Evolutionary conservation across 495 filamentous ascomycete species (phyloP), one percentile per base, ranked within the genome.

Genomic region (Lophiostoma macrostomum): DNA sequence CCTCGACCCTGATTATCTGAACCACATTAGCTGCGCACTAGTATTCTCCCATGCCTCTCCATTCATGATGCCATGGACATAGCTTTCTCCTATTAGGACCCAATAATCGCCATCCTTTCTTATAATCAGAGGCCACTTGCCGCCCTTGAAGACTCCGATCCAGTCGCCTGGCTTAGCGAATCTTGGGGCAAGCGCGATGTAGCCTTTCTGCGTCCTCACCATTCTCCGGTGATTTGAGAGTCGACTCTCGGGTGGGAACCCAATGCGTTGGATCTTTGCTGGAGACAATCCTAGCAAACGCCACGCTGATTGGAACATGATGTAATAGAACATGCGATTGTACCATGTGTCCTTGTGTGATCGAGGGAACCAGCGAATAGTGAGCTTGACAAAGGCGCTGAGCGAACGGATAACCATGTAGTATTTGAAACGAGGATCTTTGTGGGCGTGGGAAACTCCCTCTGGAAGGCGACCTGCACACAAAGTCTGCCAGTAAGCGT

Each of bases 401-500:
- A 40, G 32, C 3, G 22, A 39, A 18, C 52, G 30, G 35, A 48
- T 35, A 11, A 47, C 24, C 1, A 31, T 23, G 27, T 39, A 47
- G 34, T 45, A 54, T 24, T 54, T 54, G 41, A 45, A 54, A 4
- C 50, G 38, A 22, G 41, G 34, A 28, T 54, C 50, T 38, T 38
- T 35, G 13, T 24, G 20, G 1, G 40, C 50, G 16, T 39, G 37
- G 3, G 30, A 22, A 11, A 41, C 16, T 7, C 28, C 24, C 1
- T 35, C 27, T 12, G 44, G 44, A 12, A 48, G 8, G n/a, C 31
- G 50, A 1, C 38, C 39, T 13, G 40, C 41, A 38, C 50, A 53
- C 16, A 54, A 41, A 22, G 39, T 54, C 14, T 54, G 27, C 50
- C 50, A 54, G 31, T 46, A 54, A 13, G 19, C 41, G 14, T 54